Evolutionary conservation across 805 yeast species (phyloP).

Genomic region (Saccharomycopsis capsularis): DNA sequence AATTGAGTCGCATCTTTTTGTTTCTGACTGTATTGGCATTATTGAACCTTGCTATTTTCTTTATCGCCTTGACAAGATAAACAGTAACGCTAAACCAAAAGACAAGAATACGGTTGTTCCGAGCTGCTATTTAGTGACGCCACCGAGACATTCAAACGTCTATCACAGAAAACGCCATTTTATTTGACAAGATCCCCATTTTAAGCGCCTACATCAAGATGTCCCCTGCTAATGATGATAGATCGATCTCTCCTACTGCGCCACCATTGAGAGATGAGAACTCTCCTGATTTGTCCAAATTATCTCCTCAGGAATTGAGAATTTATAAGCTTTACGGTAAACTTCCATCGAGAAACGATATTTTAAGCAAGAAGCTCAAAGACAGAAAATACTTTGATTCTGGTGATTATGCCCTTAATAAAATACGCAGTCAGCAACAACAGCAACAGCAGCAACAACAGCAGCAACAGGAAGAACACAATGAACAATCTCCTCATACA

Average conservation of each 20-base stretch:
- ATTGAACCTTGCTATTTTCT: too few species aligned
- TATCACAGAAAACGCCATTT: too few species aligned
- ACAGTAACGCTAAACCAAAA: too few species aligned
- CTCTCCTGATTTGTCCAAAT: slow-evolving; percentile 44
- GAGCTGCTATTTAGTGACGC: too few species aligned
- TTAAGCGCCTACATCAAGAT: too few species aligned
- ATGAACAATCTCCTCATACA: neutral
- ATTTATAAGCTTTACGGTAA: slow-evolving; percentile 78
- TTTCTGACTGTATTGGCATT: too few species aligned
- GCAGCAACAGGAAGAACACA: slow-evolving; percentile 11
- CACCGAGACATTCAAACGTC: too few species aligned
- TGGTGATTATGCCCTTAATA: slow-evolving; percentile 85
- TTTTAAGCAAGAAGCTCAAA: slow-evolving; percentile 66
- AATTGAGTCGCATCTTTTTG: neutral
- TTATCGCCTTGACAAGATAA: too few species aligned
- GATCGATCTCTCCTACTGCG: slow-evolving; percentile 19
- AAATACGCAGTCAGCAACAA: slow-evolving; percentile 10
- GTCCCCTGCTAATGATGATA: slow-evolving; percentile 1
- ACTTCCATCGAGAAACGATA: slow-evolving; percentile 72
- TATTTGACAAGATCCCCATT: too few species aligned
- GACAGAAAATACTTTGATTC: slow-evolving; percentile 91
- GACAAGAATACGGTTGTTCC: too few species aligned
- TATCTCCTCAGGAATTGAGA: slow-evolving; percentile 73
- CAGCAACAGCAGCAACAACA: slow-evolving; percentile 21
- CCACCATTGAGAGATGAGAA: slow-evolving; percentile 4